These are phyloP conservation scores for Leishmania braziliensis DNA, from an alignment of 208 protist genomes.

Conservation along the genomic window DNA sequence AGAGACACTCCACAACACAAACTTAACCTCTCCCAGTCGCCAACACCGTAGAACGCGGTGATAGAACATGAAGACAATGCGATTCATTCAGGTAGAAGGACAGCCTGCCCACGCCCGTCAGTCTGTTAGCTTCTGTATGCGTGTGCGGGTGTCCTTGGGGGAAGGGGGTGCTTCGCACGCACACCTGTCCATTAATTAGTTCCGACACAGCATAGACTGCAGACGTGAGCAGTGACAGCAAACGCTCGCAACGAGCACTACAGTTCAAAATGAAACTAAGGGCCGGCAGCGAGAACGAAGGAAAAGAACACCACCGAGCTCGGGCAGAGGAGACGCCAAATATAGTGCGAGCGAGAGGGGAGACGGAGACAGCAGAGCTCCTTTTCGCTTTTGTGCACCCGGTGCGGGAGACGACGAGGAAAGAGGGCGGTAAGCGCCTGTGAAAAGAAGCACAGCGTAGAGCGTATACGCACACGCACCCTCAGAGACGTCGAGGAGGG, in stretches of 20 bases:
- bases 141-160: background rate
- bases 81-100: background rate
- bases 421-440: background rate
- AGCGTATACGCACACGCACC: background rate
- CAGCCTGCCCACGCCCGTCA: background rate
- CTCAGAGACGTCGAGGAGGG: background rate
- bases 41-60: background rate
- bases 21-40: background rate
- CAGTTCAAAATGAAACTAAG: background rate
- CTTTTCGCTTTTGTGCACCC: background rate
- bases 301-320: background rate
- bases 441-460: background rate
- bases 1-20: background rate
- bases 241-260: constrained; percentile 9
- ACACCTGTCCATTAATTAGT: background rate
- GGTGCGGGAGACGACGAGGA: background rate
- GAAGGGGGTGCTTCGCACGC: background rate
- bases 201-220: background rate
- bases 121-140: background rate
- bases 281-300: background rate
- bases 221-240: background rate
- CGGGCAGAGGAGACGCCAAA: background rate
- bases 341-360: background rate
- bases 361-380: background rate
- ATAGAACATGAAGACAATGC: background rate